Base-by-base conservation (phyloP, 108 stramenopile genomes). In the Fragilaria crotonensis region DNA sequence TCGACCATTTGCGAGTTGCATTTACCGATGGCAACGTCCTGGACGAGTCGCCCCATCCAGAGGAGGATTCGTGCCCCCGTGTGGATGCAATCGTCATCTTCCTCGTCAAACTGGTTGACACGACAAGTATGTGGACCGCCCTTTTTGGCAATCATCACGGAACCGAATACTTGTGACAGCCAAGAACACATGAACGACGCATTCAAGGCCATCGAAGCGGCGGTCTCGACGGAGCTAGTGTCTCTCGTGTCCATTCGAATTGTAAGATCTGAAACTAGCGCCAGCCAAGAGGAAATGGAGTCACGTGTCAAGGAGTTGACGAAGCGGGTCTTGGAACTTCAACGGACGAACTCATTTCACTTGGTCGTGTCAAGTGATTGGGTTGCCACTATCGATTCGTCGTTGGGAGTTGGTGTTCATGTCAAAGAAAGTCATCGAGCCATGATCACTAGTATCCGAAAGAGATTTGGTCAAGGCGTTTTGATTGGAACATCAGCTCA, bases 401-500 rank as follows among this genome's bases (percentile, higher is more conserved):
- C 75, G 11, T 17, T 49, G 18, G 75, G 74, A 9, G 75, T 80
- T 66, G 89, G 89, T 7, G 62, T 90, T 50, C 89, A 90, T 61
- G 77, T 87, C 28, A 90, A 90, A 63, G 89, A 90, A 66, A 52
- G 50, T 18, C 73, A 90, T 52, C 67, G 64, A 26, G 30, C 57
- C 47, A 25, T 33, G 29, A 80, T 90, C 11, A 81, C 85, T 5
- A 45, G 60, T 0, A 73, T 90, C 52, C 71, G 81, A 27, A 29
- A 57, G 22, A 45, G 59, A 30, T 71, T 78, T 61, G 45, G 54
- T 33, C n/a, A 50, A 25, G 33, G 22, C 14, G 31, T 58, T 30
- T 73, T 30, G 52, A 71, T 87, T 49, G 89, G 89, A 32, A 87
- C 83, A n/a, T 87, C 85, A 5, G 64, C 79, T 4, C 89, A 90